Evolutionary conservation across 116 monocot species (phyloP), one percentile per base, ranked within the genome.

Genomic region (Posidonia oceanica): DNA sequence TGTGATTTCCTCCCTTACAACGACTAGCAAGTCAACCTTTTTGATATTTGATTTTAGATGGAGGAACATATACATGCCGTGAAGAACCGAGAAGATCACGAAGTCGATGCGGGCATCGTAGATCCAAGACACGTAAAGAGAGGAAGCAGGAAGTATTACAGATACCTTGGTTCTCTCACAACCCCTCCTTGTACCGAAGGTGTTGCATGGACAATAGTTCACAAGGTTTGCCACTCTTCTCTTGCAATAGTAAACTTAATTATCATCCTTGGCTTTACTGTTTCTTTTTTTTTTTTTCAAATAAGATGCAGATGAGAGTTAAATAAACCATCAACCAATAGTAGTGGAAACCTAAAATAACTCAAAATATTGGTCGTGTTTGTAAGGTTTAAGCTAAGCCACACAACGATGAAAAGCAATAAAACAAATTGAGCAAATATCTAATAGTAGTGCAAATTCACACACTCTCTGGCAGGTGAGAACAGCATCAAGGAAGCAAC

Each of bases 161-260:
- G 75, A 53, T 75, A 68, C 52, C 22, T 75, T 38, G 68, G 75
- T 12, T 75, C 75, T 14, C 20, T 75, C 36, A 85, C 85, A 7
- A 75, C 77, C 5, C 85, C 85, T 8, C 85, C 85, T 54, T 85
- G 85, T 79, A 82, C 77, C 11, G 77, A 86, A 59, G 77, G 80
- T 13, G 86, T 86, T 0, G 61, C 80, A 21, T 86, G 86, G 86
- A 82, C 82, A 4, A 62, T 86, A 38, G 18, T 54, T 12, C 4
- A 21, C 53, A 67, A 74, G 74, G 74, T 74, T 55, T 4, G 23
- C 1, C 20, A 38, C 14, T 14, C 7, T 10, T 16, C 14, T 41
- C 39, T 38, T 36, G 14, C 37, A n/a, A 40, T 48, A 10, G 2
- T 1, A 40, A 23, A n/a, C 20, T 42, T 18, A n/a, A 12, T 55